These are phyloP conservation scores for Pleurotus citrinopileatus DNA, from an alignment of 768 basidiomycete genomes.

Conservation along the genomic window DNA sequence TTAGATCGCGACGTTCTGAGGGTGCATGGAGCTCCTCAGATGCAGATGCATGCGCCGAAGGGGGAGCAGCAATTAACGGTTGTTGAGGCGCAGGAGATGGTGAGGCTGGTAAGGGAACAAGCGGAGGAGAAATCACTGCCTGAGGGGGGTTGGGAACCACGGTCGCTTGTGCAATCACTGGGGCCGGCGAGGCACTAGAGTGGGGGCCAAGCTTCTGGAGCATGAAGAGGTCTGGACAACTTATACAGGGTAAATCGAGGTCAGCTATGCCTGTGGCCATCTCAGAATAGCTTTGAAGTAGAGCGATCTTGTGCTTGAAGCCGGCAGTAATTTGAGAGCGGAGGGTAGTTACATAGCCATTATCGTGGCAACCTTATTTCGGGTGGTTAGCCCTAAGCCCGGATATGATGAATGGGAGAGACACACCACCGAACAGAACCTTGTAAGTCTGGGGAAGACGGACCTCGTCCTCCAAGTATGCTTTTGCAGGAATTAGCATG, in stretches of 20 bases:
- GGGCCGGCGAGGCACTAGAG: conserved; percentile 14
- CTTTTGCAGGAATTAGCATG: conserved; percentile 23
- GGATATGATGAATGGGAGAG: conserved; percentile 14
- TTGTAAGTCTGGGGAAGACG: conserved; percentile 61
- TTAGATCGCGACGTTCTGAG: neutral
- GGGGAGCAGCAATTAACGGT: neutral
- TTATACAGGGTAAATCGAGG: conserved; percentile 52
- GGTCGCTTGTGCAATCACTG: conserved; percentile 2
- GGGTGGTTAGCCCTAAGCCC: conserved; percentile 6
- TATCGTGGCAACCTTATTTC: conserved; percentile 67
- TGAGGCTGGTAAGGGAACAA: neutral
- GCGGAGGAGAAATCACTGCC: neutral
- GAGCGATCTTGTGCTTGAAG: conserved; percentile 58
- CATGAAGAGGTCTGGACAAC: conserved; percentile 59
- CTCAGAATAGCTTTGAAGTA: conserved; percentile 61
- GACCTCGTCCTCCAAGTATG: conserved; percentile 59
- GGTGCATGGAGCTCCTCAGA: neutral
- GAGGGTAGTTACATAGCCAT: conserved; percentile 64
- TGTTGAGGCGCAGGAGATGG: neutral
- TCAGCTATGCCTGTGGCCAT: conserved; percentile 57
- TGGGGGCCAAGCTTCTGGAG: conserved; percentile 44
- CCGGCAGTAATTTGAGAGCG: conserved; percentile 65
- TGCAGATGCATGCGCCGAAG: neutral
- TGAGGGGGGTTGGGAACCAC: neutral
- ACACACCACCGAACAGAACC: conserved; percentile 64